phyloP scores from a whole-genome alignment of 73 alveolate species.

The Tetrahymena malaccensis region DNA sequence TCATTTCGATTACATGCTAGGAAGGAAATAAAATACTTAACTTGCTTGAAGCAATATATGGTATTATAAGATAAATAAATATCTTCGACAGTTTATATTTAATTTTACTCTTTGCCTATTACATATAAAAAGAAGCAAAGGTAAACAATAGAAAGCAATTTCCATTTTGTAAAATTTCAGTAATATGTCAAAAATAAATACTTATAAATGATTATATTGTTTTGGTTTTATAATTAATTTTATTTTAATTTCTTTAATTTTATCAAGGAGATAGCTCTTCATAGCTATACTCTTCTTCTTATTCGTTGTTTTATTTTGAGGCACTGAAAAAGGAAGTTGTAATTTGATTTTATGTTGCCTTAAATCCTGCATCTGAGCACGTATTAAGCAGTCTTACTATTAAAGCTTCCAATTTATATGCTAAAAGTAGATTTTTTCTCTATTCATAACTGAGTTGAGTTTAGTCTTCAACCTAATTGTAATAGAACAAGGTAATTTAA shows the following conservation, averaged over 20 bases:
- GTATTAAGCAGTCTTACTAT: background rate
- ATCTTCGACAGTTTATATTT: background rate
- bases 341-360: background rate
- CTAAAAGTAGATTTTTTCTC: background rate
- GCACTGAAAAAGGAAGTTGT: background rate
- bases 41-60: background rate
- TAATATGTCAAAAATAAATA: too few species aligned
- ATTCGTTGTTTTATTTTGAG: background rate
- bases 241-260: background rate
- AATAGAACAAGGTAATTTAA: background rate
- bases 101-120: background rate
- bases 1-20: background rate
- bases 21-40: background rate
- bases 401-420: background rate
- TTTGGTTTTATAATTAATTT: background rate
- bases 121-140: background rate
- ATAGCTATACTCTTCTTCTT: background rate
- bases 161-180: too few species aligned
- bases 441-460: background rate
- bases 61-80: too few species aligned
- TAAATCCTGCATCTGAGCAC: background rate
- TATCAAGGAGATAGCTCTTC: background rate
- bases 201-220: too few species aligned
- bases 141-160: background rate
- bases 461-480: background rate